Evolutionary conservation across 2,329 filamentous ascomycete genomes (phyloP).

Genomic region (Hypoxylon sp.): DNA sequence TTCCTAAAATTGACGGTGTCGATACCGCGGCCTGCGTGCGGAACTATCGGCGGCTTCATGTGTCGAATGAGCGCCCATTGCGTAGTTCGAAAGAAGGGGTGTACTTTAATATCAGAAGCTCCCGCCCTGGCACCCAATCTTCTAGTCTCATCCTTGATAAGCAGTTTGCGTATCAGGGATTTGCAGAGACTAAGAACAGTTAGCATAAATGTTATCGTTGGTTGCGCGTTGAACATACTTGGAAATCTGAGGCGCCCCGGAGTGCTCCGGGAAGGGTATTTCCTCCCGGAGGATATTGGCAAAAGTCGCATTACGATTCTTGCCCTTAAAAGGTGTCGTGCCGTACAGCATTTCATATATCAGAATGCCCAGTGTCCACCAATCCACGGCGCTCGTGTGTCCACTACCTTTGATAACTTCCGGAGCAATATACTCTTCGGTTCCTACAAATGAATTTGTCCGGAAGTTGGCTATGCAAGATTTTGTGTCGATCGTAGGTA

Average conservation of each 20-base stretch:
- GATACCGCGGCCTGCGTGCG: constrained; percentile 87
- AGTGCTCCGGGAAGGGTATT: constrained; percentile 93
- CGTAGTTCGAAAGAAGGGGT: constrained; percentile 95
- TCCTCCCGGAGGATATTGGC: constrained; percentile 97
- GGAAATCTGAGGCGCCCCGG: constrained; percentile 84
- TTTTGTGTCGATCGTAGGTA: constrained; percentile 98
- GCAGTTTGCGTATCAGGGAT: constrained; percentile 91
- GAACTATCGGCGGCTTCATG: constrained; percentile 97
- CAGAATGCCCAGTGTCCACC: constrained; percentile 98
- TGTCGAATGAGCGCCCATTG: constrained; percentile 98
- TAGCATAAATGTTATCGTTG: constrained; percentile 24
- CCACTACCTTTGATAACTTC: constrained; percentile 99
- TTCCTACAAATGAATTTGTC: constrained; percentile 98
- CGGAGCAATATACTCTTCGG: constrained; percentile 98
- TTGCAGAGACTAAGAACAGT: constrained; percentile 81
- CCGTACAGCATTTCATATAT: constrained; percentile 99
- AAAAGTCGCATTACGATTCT: constrained; percentile 98
- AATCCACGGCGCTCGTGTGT: constrained; percentile 97
- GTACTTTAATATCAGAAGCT: constrained; percentile 94
- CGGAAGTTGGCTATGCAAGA: constrained; percentile 98
- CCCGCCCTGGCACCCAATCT: constrained; percentile 93
- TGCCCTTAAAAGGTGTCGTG: constrained; percentile 98
- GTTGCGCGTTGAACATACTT: constrained; percentile 91
- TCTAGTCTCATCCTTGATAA: constrained; percentile 97
- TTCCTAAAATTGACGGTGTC: constrained; percentile 98